phyloP scores from a whole-genome alignment of 2,329 filamentous ascomycete species.

The Lachnellula occidentalis region DNA sequence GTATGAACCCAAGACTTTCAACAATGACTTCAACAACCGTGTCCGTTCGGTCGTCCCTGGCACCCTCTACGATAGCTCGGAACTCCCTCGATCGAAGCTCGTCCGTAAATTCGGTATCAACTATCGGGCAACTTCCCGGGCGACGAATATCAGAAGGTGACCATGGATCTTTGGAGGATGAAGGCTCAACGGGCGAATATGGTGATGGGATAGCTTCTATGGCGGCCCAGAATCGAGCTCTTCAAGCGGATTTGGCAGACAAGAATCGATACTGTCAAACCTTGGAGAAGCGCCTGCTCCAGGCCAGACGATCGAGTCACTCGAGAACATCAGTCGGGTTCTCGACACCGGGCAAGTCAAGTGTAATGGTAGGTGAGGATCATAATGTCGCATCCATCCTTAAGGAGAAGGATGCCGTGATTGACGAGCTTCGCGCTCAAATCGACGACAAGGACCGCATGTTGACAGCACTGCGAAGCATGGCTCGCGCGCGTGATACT shows the following conservation, averaged over 20 bases:
- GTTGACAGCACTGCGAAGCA: slow-evolving; percentile 78
- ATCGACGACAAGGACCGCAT: slow-evolving; percentile 95
- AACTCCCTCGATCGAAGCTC: slow-evolving; percentile 52
- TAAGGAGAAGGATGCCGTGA: slow-evolving; percentile 87
- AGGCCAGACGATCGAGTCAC: slow-evolving; percentile 85
- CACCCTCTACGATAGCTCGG: slow-evolving; percentile 50
- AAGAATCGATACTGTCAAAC: slow-evolving; percentile 96
- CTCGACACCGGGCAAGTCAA: slow-evolving; percentile 49
- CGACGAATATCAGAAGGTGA: slow-evolving; percentile 22
- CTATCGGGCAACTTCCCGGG: slow-evolving; percentile 24
- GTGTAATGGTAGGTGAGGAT: slow-evolving; percentile 70
- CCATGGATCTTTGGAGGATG: slow-evolving; percentile 42
- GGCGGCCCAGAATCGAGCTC: slow-evolving; percentile 78
- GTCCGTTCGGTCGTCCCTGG: slow-evolving; percentile 64
- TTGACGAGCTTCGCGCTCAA: slow-evolving; percentile 80
- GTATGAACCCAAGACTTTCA: slow-evolving; percentile 59
- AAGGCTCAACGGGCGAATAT: slow-evolving; percentile 73
- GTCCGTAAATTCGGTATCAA: slow-evolving; percentile 56
- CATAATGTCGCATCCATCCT: slow-evolving; percentile 67
- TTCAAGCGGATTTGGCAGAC: slow-evolving; percentile 92
- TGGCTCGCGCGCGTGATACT: slow-evolving; percentile 77
- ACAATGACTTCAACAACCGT: slow-evolving; percentile 34
- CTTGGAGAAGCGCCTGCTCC: slow-evolving; percentile 83
- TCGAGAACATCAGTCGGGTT: slow-evolving; percentile 77
- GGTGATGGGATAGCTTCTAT: slow-evolving; percentile 81